These are phyloP conservation scores for Aspergillus wentii DNA, from an alignment of 495 filamentous ascomycete genomes.

Conservation along the genomic window DNA sequence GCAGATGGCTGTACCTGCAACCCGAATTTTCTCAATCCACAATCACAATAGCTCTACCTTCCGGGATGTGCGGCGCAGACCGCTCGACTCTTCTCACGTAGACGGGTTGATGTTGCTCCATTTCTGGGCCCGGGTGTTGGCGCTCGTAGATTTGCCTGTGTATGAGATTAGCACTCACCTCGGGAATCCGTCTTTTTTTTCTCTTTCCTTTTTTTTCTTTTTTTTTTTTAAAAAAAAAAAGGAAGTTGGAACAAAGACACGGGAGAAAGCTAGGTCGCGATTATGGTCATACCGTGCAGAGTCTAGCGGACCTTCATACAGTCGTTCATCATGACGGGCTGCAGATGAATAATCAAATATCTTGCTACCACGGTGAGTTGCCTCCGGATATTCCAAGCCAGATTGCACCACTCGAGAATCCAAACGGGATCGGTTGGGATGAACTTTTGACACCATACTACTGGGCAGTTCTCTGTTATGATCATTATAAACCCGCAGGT, in stretches of 20 bases:
- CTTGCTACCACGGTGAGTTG: constrained; percentile 2
- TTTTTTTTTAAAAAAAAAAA: no score
- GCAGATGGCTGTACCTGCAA: neutral
- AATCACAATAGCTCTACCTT: constrained; percentile 24
- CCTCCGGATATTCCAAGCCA: neutral
- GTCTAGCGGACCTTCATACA: constrained; percentile 1
- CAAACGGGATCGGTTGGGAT: constrained; percentile 8
- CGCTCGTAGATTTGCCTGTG: constrained; percentile 5
- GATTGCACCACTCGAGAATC: constrained; percentile 9
- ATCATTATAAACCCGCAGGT: constrained; percentile 9
- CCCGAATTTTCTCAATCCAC: constrained; percentile 23
- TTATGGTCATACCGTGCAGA: constrained; percentile 17
- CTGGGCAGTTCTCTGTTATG: constrained; percentile 10
- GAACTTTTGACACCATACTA: constrained; percentile 6
- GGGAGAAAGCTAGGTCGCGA: neutral
- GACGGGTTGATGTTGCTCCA: no score
- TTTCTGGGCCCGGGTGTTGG: no score
- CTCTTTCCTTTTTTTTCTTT: no score
- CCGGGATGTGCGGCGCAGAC: constrained; percentile 14
- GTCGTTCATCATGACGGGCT: constrained; percentile 6
- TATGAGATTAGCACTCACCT: no score
- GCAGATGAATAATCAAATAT: constrained; percentile 1
- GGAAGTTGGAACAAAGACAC: neutral
- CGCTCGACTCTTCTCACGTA: constrained; percentile 23
- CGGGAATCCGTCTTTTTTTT: no score